Conservation (phyloP, 2,329 filamentous ascomycete genomes). For the Colletotrichum horii region DNA sequence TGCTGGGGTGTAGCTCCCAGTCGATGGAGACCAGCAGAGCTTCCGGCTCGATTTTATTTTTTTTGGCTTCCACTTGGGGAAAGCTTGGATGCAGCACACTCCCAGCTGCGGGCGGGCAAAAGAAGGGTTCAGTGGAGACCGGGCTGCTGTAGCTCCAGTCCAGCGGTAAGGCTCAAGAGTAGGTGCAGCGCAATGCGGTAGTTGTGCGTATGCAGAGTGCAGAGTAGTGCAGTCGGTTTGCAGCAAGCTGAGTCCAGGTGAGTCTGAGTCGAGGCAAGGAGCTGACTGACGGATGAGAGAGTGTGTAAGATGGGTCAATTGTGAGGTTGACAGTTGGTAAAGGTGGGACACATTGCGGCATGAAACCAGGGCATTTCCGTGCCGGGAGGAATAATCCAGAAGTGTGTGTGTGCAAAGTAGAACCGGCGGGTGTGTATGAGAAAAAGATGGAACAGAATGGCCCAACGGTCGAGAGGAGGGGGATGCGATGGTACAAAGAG, state of each 20-base stretch:
- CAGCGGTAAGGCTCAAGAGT: not conserved
- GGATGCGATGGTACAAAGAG: not conserved
- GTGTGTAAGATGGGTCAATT: not conserved
- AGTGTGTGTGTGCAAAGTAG: not conserved
- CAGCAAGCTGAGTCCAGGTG: not conserved
- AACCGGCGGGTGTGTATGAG: not conserved
- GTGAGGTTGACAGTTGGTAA: not conserved
- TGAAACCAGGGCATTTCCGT: not conserved
- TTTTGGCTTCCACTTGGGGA: not conserved
- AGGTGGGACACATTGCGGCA: not conserved
- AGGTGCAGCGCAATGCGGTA: not conserved
- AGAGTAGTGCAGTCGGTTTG: not conserved
- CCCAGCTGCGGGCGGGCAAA: not conserved
- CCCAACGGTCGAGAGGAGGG: not conserved
- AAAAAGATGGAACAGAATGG: not conserved
- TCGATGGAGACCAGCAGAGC: not conserved
- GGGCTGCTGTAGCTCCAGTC: constrained; percentile 8
- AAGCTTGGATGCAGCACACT: constrained; percentile 11
- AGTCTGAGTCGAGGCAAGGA: not conserved
- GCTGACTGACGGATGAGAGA: not conserved
- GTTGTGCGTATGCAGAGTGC: not conserved
- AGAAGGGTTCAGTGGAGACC: constrained; percentile 7
- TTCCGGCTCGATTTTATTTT: not conserved
- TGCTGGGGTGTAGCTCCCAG: constrained; percentile 6
- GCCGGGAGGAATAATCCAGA: not conserved